Conservation (phyloP, 2,329 filamentous ascomycete species). For the Cadophora sp. region DNA sequence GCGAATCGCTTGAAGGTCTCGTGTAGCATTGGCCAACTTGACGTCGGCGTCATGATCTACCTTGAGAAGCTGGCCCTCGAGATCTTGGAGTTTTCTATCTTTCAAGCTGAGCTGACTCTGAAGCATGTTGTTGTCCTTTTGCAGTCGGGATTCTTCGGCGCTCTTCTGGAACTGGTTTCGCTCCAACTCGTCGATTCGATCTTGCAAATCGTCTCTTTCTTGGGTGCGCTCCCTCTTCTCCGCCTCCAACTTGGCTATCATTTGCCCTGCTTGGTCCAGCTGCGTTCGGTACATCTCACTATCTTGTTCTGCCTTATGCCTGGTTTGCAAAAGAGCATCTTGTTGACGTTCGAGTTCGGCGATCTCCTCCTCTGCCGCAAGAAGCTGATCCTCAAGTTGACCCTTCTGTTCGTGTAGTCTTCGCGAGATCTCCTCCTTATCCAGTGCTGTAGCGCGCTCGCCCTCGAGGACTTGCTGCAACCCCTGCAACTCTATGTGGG, state of each 20-base stretch:
- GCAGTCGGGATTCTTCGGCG: slow-evolving; percentile 76
- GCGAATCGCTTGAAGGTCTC: slow-evolving; percentile 78
- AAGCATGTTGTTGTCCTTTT: slow-evolving; percentile 87
- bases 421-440: slow-evolving; percentile 99
- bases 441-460: slow-evolving; percentile 90
- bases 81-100: slow-evolving; percentile 86
- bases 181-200: slow-evolving; percentile 73
- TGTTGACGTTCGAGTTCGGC: slow-evolving; percentile 93
- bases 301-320: slow-evolving; percentile 87
- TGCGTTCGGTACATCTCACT: slow-evolving; percentile 80
- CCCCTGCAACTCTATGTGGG: slow-evolving; percentile 84
- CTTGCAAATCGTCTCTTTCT: slow-evolving; percentile 73
- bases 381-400: slow-evolving; percentile 91
- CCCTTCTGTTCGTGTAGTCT: slow-evolving; percentile 90
- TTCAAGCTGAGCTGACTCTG: slow-evolving; percentile 89
- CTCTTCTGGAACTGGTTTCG: slow-evolving; percentile 75
- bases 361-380: slow-evolving; percentile 91
- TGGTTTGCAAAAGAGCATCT: slow-evolving; percentile 85
- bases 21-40: slow-evolving; percentile 78
- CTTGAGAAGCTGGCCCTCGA: slow-evolving; percentile 84
- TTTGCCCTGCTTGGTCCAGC: slow-evolving; percentile 86
- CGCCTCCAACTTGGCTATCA: slow-evolving; percentile 84
- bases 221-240: slow-evolving; percentile 80
- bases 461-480: slow-evolving; percentile 96
- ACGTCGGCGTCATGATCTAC: slow-evolving; percentile 88